Base-by-base conservation (phyloP, 2,329 filamentous ascomycete species). In the Aspergillus arachidicola region DNA sequence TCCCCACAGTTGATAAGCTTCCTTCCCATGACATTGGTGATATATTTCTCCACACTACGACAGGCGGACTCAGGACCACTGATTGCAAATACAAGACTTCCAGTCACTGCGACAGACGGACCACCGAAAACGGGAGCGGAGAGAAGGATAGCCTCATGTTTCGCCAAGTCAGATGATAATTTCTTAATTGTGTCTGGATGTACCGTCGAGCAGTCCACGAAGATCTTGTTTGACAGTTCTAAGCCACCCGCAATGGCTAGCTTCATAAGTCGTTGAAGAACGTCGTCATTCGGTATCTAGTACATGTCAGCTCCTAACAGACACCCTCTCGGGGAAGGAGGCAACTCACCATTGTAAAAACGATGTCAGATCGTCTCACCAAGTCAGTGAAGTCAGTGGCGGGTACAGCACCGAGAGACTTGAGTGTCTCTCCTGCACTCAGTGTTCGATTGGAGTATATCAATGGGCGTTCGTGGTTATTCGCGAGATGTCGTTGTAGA, bases 401-500 rank as follows among this genome's bases (percentile, higher is more conserved):
- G 4, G 46, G 46, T 1, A 50, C 7, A 10, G 46, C 46, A 9
- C 46, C 46, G 12, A 26, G 23, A 3, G 23, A 19, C 6, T 28
- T 28, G 0, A 50, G 11, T 28, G 46, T 50, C 2, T 28, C 23
- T 28, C 46, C 46, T 1, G 23, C 1, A 12, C 46, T 28, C 23
- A 50, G 21, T 10, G 46, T 50, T 0, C 46, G 46, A 19, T 26
- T 50, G 14, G 21, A 26, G 23, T 50, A 50, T 1, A 50, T 30
- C 23, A 50, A 28, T 28, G 46, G 46, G 1, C 21, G 23, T 23
- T 50, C 46, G 11, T 28, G 21, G 4, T n/a, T 11, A 0, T 65
- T 59, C 1, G 1, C 59, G 0, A 84, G 64, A 57, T 84, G 72
- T 30, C 74, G 79, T 46, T 85, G 83, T 0, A 85, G 73, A 61